These are phyloP conservation scores for Oropetium thomaeum DNA, from an alignment of 176 grass and related monocot species.

Conservation along the genomic window DNA sequence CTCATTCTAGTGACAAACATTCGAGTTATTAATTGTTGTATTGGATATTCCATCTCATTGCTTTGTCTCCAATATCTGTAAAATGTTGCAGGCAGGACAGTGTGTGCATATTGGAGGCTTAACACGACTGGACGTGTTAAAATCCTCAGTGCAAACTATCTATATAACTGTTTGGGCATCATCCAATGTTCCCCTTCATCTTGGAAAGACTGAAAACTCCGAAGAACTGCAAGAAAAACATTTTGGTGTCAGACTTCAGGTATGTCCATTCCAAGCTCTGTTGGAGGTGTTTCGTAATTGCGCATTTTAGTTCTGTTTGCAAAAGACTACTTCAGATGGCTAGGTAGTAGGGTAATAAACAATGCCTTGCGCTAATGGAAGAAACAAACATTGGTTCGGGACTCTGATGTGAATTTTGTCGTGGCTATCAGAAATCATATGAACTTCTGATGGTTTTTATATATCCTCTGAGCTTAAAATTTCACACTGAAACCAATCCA, in stretches of 20 bases:
- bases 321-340: not conserved
- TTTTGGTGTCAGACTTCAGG: conserved; percentile 89
- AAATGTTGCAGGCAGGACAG: conserved; percentile 66
- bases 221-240: conserved; percentile 65
- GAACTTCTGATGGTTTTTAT: not conserved
- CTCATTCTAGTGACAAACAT: not conserved
- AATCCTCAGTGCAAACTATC: conserved; percentile 80
- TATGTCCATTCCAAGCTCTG: conserved; percentile 22
- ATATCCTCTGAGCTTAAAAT: not conserved
- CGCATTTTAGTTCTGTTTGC: conserved; percentile 11
- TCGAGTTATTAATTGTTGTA: not conserved
- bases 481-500: not conserved
- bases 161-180: conserved; percentile 92
- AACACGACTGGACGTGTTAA: conserved; percentile 62
- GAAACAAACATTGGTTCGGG: conserved; percentile 7
- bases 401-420: not conserved
- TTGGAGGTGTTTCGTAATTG: not conserved
- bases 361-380: conserved; percentile 2
- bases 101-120: conserved; percentile 81
- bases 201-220: conserved; percentile 84
- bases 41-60: not conserved
- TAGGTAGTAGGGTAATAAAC: not conserved
- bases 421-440: not conserved
- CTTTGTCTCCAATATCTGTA: conserved; percentile 13
- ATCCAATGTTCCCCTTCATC: conserved; percentile 71